These are phyloP conservation scores for Emericellopsis terricola DNA, from an alignment of 495 filamentous ascomycete species.

Conservation along the genomic window DNA sequence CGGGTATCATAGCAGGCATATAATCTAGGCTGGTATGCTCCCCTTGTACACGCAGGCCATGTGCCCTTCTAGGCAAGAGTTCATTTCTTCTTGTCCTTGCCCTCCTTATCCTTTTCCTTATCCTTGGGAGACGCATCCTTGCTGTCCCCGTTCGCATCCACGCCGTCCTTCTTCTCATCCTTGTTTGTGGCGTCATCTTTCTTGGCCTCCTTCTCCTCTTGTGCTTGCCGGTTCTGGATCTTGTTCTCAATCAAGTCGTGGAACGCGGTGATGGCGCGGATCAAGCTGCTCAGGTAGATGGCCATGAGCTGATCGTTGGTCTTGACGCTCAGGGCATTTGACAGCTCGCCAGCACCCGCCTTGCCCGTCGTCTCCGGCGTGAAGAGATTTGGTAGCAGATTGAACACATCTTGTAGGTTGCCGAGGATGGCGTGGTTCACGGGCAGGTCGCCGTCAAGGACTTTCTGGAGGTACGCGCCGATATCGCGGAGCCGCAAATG, in stretches of 20 bases:
- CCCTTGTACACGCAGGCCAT: not conserved
- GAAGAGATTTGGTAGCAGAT: slow-evolving; percentile 88
- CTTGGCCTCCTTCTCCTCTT: slow-evolving; percentile 83
- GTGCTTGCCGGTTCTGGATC: slow-evolving; percentile 94
- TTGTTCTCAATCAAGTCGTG: slow-evolving; percentile 99
- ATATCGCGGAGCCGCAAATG: slow-evolving; percentile 94
- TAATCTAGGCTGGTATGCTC: not conserved
- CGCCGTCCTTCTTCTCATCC: slow-evolving; percentile 24
- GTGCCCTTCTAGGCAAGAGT: no score
- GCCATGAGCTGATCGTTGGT: slow-evolving; percentile 98
- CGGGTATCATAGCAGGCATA: slow-evolving; percentile 37
- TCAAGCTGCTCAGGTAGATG: slow-evolving; percentile 90
- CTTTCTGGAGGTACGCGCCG: slow-evolving; percentile 86
- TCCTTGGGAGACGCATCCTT: slow-evolving; percentile 50
- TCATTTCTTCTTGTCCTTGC: slow-evolving; percentile 20
- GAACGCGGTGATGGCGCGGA: slow-evolving; percentile 95
- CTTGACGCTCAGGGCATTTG: slow-evolving; percentile 93
- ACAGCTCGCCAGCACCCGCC: slow-evolving; percentile 44
- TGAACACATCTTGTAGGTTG: slow-evolving; percentile 97
- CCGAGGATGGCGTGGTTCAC: slow-evolving; percentile 96
- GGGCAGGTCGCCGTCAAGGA: slow-evolving; percentile 76
- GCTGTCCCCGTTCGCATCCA: slow-evolving; percentile 31
- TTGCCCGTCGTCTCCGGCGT: slow-evolving; percentile 43
- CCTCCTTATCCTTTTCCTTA: slow-evolving; percentile 35
- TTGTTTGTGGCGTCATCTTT: slow-evolving; percentile 53